Base-by-base conservation (phyloP, 116 monocot species). In the Phalaenopsis hybrid region DNA sequence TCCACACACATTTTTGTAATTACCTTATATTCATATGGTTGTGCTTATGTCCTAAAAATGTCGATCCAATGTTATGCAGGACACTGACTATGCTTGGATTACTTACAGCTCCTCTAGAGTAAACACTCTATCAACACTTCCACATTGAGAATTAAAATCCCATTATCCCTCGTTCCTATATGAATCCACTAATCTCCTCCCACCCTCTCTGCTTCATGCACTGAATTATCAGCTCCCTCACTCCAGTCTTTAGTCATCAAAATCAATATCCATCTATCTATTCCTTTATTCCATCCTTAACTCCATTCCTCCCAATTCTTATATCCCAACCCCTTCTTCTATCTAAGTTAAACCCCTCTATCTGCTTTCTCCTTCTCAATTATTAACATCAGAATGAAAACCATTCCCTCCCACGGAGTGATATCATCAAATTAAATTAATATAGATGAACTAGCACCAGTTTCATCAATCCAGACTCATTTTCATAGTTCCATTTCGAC, bases 381-480 rank as follows among this genome's bases (percentile, higher is more conserved):
- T 63, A 23, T 25, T 63, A 63, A 20, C 63, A 63, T 25, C 23
- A 6, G 23, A 63, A 20, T 17, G 16, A 55, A n/a, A 34, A 81
- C 9, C 50, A 8, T 13, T 50, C 50, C 13, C 44, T 8, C 25
- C 25, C 57, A 58, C 18, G 13, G 31, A 18, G 25, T 13, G 80
- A 25, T 49, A 23, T 52, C 41, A 78, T 48, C 28, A 17, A 18
- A 63, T 41, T 58, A 61, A 41, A 45, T 4, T 6, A 25, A 43
- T 8, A 18, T n/a, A 55, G 31, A 79, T 6, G 37, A 2, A 79
- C 59, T 18, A 8, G 4, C 8, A 20, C 16, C 8, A 33, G 17
- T 59, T 34, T 79, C 61, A 79, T 12, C 59, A 37, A 21, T 63
- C 65, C 43, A 63, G 8, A 48, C 28, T n/a, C 75, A 75, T 75